Base-by-base conservation (phyloP, 2,329 filamentous ascomycete species). In the Xylaria hypoxylon region DNA sequence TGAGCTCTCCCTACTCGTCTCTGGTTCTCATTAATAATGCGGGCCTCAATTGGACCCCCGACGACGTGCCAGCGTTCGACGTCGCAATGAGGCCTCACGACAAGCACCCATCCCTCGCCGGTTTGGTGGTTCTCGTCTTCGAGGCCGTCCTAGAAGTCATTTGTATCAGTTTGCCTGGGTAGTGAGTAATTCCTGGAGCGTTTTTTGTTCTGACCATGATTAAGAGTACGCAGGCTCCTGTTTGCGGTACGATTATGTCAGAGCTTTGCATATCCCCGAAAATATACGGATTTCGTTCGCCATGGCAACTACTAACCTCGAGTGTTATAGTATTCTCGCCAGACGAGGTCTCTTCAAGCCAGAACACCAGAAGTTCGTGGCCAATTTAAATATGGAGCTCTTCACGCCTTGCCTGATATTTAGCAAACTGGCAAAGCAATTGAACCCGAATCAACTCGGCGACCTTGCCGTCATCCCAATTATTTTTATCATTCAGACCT, bases 361-460 rank as follows among this genome's bases (percentile, higher is more conserved):
- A 70, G 94, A 97, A 58, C 92, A 94, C 78, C 96, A 99, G 79
- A 98, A 97, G 80, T 96, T 99, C 77, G 85, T 97, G 57, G 95
- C 96, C 60, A 97, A 99, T 77, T 85, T 99, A 72, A 99, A 99
- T 79, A 94, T 97, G 65, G 92, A 92, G 82, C 86, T 99, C 47
- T 99, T 99, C 80, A 99, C 96, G 33, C 96, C 96, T 71, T 98
- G 96, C 79, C 89, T 99, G 70, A 96, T 99, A 79, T 99, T 98
- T 80, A 97, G 93, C 17, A 99, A 99, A 80, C 87, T 99, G 44
- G 96, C 94, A 6, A 97, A 94, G 1, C 95, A 99, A 80, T 86
- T 99, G 65, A 97, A 92, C 51, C 92, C 94, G 61, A 91, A 96
- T 68, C 97, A 97, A 80, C 87, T 99, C 58, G 85, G 89, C 69